These are phyloP conservation scores for Neofusicoccum sp. DNA, from an alignment of 2,329 filamentous ascomycete species.

Conservation along the genomic window DNA sequence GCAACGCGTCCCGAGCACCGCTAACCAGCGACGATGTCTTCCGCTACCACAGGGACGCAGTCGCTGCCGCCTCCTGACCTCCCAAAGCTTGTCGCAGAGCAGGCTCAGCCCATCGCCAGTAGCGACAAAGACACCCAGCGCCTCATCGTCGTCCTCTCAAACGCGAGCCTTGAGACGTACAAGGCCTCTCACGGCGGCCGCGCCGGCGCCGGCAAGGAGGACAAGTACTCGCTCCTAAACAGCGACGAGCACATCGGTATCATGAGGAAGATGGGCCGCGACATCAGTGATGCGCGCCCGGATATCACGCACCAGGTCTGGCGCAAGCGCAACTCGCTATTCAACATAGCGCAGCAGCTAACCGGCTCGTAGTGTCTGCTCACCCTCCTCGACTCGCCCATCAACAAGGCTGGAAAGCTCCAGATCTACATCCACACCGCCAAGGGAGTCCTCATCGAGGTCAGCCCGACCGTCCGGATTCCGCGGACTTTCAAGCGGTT, in stretches of 20 bases:
- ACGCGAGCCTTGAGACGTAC: slow-evolving; percentile 97
- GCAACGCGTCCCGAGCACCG: not conserved
- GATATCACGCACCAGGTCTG: slow-evolving; percentile 98
- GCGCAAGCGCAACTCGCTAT: slow-evolving; percentile 21
- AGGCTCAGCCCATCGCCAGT: slow-evolving; percentile 77
- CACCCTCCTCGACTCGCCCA: slow-evolving; percentile 92
- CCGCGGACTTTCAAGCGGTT: slow-evolving; percentile 99
- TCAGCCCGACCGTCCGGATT: slow-evolving; percentile 96
- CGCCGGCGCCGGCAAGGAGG: slow-evolving; percentile 69
- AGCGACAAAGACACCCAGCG: slow-evolving; percentile 89
- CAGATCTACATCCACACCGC: slow-evolving; percentile 99
- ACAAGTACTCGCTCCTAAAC: slow-evolving; percentile 97
- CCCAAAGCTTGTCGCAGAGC: slow-evolving; percentile 89
- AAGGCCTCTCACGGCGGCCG: slow-evolving; percentile 74
- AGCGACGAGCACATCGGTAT: slow-evolving; percentile 98
- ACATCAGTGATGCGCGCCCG: slow-evolving; percentile 95
- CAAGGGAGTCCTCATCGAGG: slow-evolving; percentile 95
- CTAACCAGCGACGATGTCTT: slow-evolving; percentile 8
- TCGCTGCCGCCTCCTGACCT: slow-evolving; percentile 89
- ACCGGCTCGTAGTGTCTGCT: slow-evolving; percentile 74
- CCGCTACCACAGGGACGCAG: slow-evolving; percentile 60
- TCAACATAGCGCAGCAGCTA: slow-evolving; percentile 12
- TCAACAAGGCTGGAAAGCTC: slow-evolving; percentile 96
- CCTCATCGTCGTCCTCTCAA: slow-evolving; percentile 92
- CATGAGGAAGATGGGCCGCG: slow-evolving; percentile 98